Base-by-base conservation (phyloP, 257 asterid species). In the Solanum chmielewskii region DNA sequence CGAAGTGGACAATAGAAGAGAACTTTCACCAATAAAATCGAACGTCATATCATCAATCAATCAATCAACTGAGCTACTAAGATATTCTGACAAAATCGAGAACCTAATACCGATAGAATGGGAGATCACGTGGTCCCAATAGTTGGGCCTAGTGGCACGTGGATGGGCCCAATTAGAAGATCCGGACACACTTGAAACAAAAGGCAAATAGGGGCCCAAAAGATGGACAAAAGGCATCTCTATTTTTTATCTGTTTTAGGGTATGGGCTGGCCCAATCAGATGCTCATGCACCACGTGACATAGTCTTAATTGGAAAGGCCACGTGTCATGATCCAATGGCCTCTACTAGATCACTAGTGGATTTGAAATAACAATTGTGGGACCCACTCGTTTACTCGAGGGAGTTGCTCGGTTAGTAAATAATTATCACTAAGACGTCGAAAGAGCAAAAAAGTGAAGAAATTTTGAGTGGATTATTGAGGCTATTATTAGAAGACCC, bases 201-300 rank as follows among this genome's bases (percentile, higher is more conserved):
- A 80, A 18, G 84, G 68, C 2, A 1, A 47, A 47, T 0, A 1
- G n/a, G 66, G 85, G 44, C 85, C 85, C 85, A 47, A 44, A 37
- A 16, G 41, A 80, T 80, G 85, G 85, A 29, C 85, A 47, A 80
- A 80, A 49, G 27, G 68, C 27, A 31, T 80, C 68, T 80, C 18
- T 10, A 33, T 44, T 25, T 29, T 47, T 47, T 16, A 21, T 47
- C 68, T 80, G 27, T 4, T 27, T 80, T 80, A 9, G 29, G 85
- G 68, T 27, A 80, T 52, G 85, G 85, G 41, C 25, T 29, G 85
- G 69, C 85, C 69, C 85, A 80, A 80, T 80, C 11, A 80, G 18
- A 29, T 80, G 68, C 29, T 80, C 27, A 21, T 29, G 44, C 4
- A 2, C n/a, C 85, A 29, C 69, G 69, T 80, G 85, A 29, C 4